These are phyloP conservation scores for Tolypocladium endophyticum DNA, from an alignment of 2,329 filamentous ascomycete species.

Conservation along the genomic window DNA sequence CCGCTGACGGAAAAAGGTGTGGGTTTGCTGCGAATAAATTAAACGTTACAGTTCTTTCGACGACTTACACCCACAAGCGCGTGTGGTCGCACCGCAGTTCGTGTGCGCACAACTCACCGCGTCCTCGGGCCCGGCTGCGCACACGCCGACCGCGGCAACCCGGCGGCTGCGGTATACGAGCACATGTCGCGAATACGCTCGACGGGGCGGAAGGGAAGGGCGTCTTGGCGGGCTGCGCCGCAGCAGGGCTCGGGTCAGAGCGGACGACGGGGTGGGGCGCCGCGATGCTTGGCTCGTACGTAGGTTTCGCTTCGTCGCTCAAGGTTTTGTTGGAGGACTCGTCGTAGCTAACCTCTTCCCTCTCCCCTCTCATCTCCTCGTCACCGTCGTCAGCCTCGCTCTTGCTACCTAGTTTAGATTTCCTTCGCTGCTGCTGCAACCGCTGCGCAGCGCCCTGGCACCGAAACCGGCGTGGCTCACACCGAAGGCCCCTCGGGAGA, in stretches of 20 bases:
- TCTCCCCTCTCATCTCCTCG: not conserved
- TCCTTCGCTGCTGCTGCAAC: not conserved
- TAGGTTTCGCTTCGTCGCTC: not conserved
- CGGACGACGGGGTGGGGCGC: not conserved
- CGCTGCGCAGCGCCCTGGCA: not conserved
- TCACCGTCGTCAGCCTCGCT: not conserved
- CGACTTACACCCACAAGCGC: too few species aligned
- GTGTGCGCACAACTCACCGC: too few species aligned
- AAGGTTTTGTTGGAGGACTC: not conserved
- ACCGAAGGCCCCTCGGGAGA: not conserved
- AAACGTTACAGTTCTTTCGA: too few species aligned
- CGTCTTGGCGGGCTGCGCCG: not conserved
- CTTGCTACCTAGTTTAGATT: too few species aligned
- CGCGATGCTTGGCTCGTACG: not conserved
- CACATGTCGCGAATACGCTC: too few species aligned
- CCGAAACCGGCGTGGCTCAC: not conserved
- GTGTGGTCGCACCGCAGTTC: not conserved
- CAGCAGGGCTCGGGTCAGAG: not conserved
- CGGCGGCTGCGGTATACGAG: too few species aligned
- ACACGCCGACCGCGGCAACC: too few species aligned
- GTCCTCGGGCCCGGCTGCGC: too few species aligned
- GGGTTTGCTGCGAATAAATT: too few species aligned
- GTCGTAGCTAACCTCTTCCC: too few species aligned
- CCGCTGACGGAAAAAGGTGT: not conserved
- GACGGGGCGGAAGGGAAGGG: too few species aligned